These are phyloP conservation scores for Mycena amicta DNA, from an alignment of 768 basidiomycete species.

Conservation along the genomic window DNA sequence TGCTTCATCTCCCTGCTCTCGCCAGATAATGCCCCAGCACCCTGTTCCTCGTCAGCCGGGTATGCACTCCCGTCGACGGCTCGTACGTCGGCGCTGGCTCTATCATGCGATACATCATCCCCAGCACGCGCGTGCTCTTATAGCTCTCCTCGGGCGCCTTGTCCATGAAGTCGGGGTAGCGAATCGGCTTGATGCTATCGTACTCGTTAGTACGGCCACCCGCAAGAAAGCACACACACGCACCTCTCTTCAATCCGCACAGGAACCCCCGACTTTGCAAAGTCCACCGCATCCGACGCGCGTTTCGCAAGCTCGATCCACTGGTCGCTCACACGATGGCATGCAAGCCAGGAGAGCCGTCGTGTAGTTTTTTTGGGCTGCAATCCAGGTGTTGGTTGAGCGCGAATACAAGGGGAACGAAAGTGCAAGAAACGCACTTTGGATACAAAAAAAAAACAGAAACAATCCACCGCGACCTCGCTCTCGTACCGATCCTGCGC, in stretches of 20 bases:
- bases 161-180: conserved; percentile 22
- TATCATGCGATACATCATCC: conserved; percentile 20
- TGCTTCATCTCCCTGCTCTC: conserved; percentile 17
- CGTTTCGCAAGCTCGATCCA: conserved; percentile 19
- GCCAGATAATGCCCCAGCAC: conserved; percentile 5
- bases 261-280: conserved; percentile 15
- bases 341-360: no score
- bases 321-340: background rate
- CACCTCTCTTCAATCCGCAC: conserved; percentile 8
- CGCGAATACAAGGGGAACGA: no score
- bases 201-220: no score
- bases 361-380: no score
- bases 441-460: no score
- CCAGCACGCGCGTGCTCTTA: conserved; percentile 13
- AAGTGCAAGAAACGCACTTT: no score
- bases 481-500: no score
- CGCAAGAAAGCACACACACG: no score
- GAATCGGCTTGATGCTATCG: conserved; percentile 5
- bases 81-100: conserved; percentile 21
- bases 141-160: conserved; percentile 4
- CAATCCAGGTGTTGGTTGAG: no score
- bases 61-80: conserved; percentile 1
- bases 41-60: conserved; percentile 5
- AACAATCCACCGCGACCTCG: no score
- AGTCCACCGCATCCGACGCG: conserved; percentile 21